A percentile compares a stretch with the other conserved stretches of the same genome.
Evolutionary conservation across 805 yeast species (phyloP).

Genomic region (Kodamaea neixiangensis): DNA sequence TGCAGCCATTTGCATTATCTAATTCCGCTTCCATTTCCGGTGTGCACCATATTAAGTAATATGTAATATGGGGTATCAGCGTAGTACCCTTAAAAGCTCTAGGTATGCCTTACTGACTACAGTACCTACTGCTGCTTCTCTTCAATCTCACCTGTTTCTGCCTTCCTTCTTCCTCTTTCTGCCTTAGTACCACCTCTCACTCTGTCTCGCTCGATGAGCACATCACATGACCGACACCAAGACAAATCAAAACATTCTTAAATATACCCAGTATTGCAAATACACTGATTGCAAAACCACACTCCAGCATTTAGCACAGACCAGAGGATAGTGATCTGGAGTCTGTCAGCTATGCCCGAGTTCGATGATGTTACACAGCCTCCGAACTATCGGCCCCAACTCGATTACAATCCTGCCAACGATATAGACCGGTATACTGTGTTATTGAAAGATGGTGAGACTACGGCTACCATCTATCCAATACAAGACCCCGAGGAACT

Average conservation of each 20-base stretch:
- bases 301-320: neutral
- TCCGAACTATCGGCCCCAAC: slow-evolving; percentile 46
- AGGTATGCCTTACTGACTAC: too few relatives aligned
- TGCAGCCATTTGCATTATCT: too few relatives aligned
- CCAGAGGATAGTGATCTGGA: neutral
- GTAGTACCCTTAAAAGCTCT: too few relatives aligned
- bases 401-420: slow-evolving; percentile 36
- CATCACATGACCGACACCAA: neutral
- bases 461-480: slow-evolving; percentile 92
- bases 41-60: too few relatives aligned
- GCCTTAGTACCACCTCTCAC: neutral
- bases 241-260: slow-evolving; percentile 19
- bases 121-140: too few relatives aligned
- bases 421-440: slow-evolving; percentile 69
- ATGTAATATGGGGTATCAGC: too few relatives aligned
- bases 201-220: too few relatives aligned
- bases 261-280: slow-evolving; percentile 35
- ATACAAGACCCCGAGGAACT: slow-evolving; percentile 63
- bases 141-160: neutral
- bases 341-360: slow-evolving; percentile 42
- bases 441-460: slow-evolving; percentile 80
- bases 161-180: slow-evolving; percentile 1
- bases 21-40: too few relatives aligned
- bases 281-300: slow-evolving; percentile 22
- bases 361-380: slow-evolving; percentile 53